A percentile compares a stretch with the other conserved stretches of the same genome.
phyloP scores from a whole-genome alignment of 352 stramenopile genomes.

The Pythium phragmitis region DNA sequence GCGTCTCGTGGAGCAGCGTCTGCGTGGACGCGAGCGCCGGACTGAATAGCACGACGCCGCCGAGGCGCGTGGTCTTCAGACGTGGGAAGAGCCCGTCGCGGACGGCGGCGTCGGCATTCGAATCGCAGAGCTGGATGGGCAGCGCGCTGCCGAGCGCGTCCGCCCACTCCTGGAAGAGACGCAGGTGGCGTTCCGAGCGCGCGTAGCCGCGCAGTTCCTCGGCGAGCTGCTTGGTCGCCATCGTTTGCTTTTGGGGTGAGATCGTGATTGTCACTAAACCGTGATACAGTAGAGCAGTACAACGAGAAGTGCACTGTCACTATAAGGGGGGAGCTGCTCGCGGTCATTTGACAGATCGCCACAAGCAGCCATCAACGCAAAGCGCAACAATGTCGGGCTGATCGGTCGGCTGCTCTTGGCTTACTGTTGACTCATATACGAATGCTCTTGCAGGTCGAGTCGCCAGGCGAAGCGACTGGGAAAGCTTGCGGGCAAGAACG shows the following conservation, averaged over 20 bases:
- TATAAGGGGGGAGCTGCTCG: too few relatives aligned
- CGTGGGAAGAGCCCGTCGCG: conserved; percentile 42
- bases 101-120: conserved; percentile 33
- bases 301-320: too few relatives aligned
- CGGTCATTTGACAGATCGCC: too few relatives aligned
- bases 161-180: conserved; percentile 67
- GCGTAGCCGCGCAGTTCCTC: conserved; percentile 75
- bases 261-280: not conserved
- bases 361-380: too few relatives aligned
- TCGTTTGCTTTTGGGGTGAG: not conserved
- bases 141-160: conserved; percentile 27
- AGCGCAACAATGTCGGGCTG: too few relatives aligned
- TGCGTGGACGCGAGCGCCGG: conserved; percentile 76
- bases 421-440: not conserved
- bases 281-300: too few relatives aligned
- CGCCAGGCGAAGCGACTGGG: conserved; percentile 71
- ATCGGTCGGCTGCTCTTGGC: too few relatives aligned
- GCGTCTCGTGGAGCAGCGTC: conserved; percentile 74
- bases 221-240: conserved; percentile 48
- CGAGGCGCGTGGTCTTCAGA: conserved; percentile 61
- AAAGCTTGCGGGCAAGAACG: conserved; percentile 42
- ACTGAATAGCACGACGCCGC: conserved; percentile 70
- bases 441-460: conserved; percentile 49
- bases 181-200: conserved; percentile 69
- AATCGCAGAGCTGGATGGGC: conserved; percentile 24